A percentile compares a stretch with the other conserved stretches of the same genome.
Conservation (phyloP, 2,329 filamentous ascomycete species). For the Coniochaeta hoffmannii region DNA sequence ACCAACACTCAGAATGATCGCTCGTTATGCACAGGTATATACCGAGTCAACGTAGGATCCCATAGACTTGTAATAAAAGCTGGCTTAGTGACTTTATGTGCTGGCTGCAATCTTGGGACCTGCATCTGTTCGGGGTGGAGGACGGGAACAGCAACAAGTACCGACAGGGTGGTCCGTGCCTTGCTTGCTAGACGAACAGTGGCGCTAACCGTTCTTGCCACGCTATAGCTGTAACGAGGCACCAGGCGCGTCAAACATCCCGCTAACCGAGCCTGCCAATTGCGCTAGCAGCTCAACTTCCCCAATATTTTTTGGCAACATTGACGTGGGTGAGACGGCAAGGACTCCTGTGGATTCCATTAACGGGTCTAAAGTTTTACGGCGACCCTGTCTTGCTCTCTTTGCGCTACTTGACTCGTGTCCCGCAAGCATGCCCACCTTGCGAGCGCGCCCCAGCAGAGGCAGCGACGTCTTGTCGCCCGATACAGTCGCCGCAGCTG, state of each 20-base stretch:
- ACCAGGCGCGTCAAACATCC: background rate
- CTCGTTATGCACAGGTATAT: no score
- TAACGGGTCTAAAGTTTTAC: background rate
- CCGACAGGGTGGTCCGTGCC: background rate
- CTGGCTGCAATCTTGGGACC: no score
- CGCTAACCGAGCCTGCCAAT: background rate
- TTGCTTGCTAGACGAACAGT: background rate
- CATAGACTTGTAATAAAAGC: no score
- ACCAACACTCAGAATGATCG: no score
- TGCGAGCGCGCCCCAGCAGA: conserved; percentile 19
- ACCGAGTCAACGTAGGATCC: no score
- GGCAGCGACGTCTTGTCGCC: conserved; percentile 10
- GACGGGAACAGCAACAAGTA: no score
- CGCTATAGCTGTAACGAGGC: background rate
- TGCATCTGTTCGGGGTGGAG: no score
- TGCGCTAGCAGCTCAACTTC: background rate
- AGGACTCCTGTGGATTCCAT: background rate
- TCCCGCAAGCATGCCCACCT: conserved; percentile 16
- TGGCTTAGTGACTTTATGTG: no score
- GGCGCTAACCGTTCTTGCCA: background rate
- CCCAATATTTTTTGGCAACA: background rate
- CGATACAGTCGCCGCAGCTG: conserved; percentile 9
- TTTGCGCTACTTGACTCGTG: conserved; percentile 1
- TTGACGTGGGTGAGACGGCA: background rate
- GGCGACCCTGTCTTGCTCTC: background rate